Evolutionary conservation across 495 filamentous ascomycete genomes (phyloP), one percentile per base, ranked within the genome.

Genomic region (Hyaloscypha variabilis): DNA sequence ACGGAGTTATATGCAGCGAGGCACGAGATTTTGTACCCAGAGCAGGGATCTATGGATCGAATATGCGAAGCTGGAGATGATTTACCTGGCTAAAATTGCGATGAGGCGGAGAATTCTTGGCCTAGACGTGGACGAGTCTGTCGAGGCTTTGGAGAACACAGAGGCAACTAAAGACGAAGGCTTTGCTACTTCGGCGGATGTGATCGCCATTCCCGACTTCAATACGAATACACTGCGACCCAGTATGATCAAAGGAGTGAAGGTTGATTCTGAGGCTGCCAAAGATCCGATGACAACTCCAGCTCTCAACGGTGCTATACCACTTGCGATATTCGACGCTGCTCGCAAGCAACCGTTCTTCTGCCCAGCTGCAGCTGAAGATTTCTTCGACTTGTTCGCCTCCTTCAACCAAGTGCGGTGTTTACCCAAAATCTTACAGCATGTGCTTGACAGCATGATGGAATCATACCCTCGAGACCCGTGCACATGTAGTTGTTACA

Each of bases 61-160:
- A 76, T 99, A 97, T 77, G 88, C 88, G 0, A 90, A 91, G 75
- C 82, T 96, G 77, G 95, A 99, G 79, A 89, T 97, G 86, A 90
- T 94, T 65, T 97, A 94, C 79, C 79, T 97, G 51, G 86, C 85
- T 24, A 92, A 93, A 74, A 87, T 97, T 69, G 87, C 89, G 51
- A 82, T 81, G 71, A 83, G 86, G 77, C 85, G 87, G 80, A 83
- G 81, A 67, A 86, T 93, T 62, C 73, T 94, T 51, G 90, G 87
- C 2, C 81, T 93, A 52, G 90, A 93, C 71, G 65, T 79, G 50
- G 75, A 79, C 51, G 75, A 78, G 6, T 59, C 77, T 46, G 75
- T 77, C 14, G 82, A 81, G 6, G 71, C 76, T 50, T 74, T 79
- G 8, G 76, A 81, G 49, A 77, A 74, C 11, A 74, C 77, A 29